Percentiles rank a stretch among this genome's conserved stretches.
Evolutionary conservation across 2,329 filamentous ascomycete species (phyloP).

Genomic region (Zopfia rhizophila): DNA sequence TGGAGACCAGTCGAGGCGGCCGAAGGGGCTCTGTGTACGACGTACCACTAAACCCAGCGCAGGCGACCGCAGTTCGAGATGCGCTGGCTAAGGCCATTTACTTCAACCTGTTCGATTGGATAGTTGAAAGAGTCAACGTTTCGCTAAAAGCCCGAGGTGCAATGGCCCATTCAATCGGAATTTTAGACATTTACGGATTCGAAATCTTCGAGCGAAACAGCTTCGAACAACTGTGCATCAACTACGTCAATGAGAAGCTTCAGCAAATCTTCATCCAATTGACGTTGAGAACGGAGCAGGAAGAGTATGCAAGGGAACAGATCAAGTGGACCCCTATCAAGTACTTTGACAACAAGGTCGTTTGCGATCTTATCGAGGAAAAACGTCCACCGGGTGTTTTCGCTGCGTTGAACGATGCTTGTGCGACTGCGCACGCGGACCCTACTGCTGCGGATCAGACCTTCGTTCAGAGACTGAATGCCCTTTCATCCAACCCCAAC

Average conservation of each 20-base stretch:
- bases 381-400: conserved; percentile 91
- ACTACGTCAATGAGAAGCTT: conserved; percentile 99
- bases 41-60: conserved; percentile 84
- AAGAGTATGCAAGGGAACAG: conserved; percentile 94
- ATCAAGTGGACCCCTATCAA: conserved; percentile 99
- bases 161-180: conserved; percentile 87
- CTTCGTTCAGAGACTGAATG: conserved; percentile 92
- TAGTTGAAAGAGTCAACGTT: conserved; percentile 89
- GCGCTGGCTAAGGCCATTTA: conserved; percentile 96
- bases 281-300: conserved; percentile 95
- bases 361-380: conserved; percentile 96
- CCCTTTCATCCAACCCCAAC: conserved; percentile 86
- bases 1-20: conserved; percentile 75
- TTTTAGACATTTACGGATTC: conserved; percentile 98
- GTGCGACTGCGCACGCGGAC: conserved; percentile 97
- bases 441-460: conserved; percentile 93
- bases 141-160: conserved; percentile 82
- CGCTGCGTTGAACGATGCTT: conserved; percentile 95
- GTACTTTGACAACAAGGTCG: conserved; percentile 99
- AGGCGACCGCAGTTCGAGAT: conserved; percentile 87
- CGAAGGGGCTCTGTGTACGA: conserved; percentile 75
- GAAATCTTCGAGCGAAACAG: conserved; percentile 99
- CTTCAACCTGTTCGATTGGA: conserved; percentile 98
- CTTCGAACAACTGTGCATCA: conserved; percentile 99
- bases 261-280: conserved; percentile 99